These are phyloP conservation scores for Orbilia blumenaviensis DNA, from an alignment of 2,329 filamentous ascomycete genomes.

Conservation along the genomic window DNA sequence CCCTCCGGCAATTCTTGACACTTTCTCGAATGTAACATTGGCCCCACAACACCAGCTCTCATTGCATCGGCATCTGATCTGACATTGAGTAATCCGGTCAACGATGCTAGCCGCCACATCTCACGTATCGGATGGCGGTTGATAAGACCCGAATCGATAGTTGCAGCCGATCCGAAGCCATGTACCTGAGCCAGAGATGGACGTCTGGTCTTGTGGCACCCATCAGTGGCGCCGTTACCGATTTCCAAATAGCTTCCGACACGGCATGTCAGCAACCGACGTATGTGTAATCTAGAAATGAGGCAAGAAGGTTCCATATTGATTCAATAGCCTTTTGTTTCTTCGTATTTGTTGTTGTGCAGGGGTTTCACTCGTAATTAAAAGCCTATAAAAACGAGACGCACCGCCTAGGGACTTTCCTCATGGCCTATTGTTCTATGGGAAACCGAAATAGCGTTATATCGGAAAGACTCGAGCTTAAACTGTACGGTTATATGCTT, in stretches of 20 bases:
- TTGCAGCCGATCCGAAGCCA: conserved; percentile 34
- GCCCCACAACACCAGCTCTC: background rate
- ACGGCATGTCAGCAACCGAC: background rate
- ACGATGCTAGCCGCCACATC: conserved; percentile 12
- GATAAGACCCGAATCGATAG: background rate
- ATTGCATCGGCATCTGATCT: background rate
- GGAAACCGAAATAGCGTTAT: conserved; percentile 44
- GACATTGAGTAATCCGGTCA: background rate
- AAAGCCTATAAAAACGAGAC: background rate
- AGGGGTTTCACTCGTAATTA: conserved; percentile 16
- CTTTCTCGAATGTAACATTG: background rate
- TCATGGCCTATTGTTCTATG: background rate
- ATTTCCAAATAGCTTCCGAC: background rate
- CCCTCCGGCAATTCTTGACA: conserved; percentile 25
- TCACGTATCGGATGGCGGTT: conserved; percentile 25
- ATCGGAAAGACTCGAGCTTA: conserved; percentile 52
- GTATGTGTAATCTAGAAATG: background rate
- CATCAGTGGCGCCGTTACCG: background rate
- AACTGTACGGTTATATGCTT: conserved; percentile 14
- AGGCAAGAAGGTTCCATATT: background rate
- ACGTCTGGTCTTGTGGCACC: background rate
- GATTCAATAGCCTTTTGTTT: background rate
- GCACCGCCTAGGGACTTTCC: background rate
- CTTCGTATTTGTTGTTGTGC: background rate
- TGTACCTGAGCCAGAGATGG: background rate